Conservation (phyloP, 176 grass and related monocot species). For the Typha latifolia region DNA sequence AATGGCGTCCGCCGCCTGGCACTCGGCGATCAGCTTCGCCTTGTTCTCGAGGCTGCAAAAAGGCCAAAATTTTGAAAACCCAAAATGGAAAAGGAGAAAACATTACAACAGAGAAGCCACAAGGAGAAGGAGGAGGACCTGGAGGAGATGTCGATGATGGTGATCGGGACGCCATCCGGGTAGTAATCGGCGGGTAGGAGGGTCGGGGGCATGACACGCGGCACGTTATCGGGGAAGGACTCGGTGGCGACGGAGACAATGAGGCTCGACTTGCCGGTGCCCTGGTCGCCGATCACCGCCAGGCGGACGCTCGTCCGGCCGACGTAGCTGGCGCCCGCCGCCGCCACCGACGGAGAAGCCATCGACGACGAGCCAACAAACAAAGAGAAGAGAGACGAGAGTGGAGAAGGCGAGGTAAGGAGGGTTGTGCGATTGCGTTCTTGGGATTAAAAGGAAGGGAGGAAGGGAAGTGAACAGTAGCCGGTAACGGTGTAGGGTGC, state of each 20-base stretch:
- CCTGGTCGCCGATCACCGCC: slow-evolving; percentile 70
- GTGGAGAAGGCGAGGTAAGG: background rate
- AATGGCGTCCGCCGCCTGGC: slow-evolving; percentile 73
- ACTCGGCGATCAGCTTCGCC: slow-evolving; percentile 78
- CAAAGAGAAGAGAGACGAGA: background rate
- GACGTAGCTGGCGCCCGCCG: slow-evolving; percentile 39
- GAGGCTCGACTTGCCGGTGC: slow-evolving; percentile 90
- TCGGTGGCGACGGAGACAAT: slow-evolving; percentile 75
- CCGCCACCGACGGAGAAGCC: slow-evolving; percentile 7
- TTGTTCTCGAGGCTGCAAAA: slow-evolving; percentile 63
- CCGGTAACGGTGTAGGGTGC: background rate
- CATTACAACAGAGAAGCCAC: background rate
- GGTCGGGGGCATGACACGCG: slow-evolving; percentile 58
- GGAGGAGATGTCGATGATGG: slow-evolving; percentile 83
- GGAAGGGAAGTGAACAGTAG: background rate
- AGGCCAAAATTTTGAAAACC: background rate
- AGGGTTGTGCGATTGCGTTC: background rate
- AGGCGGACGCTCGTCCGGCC: slow-evolving; percentile 66
- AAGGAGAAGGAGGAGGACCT: slow-evolving; percentile 20
- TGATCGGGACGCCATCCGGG: slow-evolving; percentile 89
- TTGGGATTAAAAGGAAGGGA: background rate
- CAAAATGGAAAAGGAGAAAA: background rate
- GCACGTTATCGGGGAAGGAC: slow-evolving; percentile 72
- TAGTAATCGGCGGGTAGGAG: slow-evolving; percentile 83
- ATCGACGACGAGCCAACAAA: background rate